Percentiles rank a stretch among this genome's conserved stretches.
Evolutionary conservation across 1,284 basidiomycete genomes (phyloP).

Genomic region (Cryptococcus sp.): DNA sequence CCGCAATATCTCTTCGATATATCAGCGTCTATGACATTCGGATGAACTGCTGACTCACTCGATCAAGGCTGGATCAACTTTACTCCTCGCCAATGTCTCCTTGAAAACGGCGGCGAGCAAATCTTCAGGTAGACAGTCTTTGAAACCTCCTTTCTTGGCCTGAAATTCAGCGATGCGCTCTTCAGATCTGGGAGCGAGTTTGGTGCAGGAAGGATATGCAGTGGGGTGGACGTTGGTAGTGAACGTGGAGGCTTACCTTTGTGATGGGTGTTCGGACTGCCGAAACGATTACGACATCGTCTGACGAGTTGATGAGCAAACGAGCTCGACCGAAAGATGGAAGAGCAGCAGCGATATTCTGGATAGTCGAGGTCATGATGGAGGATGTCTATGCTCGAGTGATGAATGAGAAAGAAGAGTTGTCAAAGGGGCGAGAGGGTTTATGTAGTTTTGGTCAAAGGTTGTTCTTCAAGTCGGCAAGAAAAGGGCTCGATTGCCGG

Average conservation of each 20-base stretch:
- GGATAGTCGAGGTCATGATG: constrained; percentile 41
- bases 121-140: constrained; percentile 86
- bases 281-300: constrained; percentile 86
- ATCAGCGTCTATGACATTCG: background rate
- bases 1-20: constrained; percentile 66
- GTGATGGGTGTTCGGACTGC: constrained; percentile 87
- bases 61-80: constrained; percentile 41
- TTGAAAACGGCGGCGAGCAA: constrained; percentile 76
- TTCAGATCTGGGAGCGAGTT: background rate
- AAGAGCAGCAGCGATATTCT: constrained; percentile 39
- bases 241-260: constrained; percentile 54
- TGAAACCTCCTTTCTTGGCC: constrained; percentile 83
- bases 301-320: constrained; percentile 56
- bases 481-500: no score
- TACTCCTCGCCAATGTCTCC: constrained; percentile 54
- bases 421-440: background rate
- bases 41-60: constrained; percentile 26
- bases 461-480: no score
- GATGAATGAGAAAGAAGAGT: background rate
- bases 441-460: background rate
- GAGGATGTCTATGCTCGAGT: background rate
- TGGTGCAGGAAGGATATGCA: background rate
- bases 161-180: constrained; percentile 9
- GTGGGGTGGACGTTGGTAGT: background rate
- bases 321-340: constrained; percentile 51